Evolutionary conservation across 345 rosid genomes (phyloP), one percentile per base, ranked within the genome.

Genomic region (Cardamine chenopodiifolia): DNA sequence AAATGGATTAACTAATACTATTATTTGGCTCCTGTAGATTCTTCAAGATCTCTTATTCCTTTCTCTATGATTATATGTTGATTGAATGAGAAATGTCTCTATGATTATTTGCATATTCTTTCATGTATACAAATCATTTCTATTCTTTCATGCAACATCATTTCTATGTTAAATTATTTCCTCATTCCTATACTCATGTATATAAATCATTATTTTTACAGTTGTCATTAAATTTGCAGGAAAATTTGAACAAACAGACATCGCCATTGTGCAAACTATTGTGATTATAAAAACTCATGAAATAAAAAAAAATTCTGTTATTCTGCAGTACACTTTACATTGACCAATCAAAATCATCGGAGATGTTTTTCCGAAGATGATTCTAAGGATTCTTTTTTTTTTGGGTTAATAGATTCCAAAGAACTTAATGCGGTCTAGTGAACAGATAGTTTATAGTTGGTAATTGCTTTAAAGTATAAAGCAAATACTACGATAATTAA

Each of bases 21-120:
- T 23, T 53, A 58, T 59, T 80, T 42, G 52, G 61, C 62, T 39
- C 65, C 22, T 59, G 32, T 79, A 79, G 82, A 85, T 81, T 74
- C 77, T 35, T 75, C 68, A 45, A 71, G 81, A 80, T 77, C 81
- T 81, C 17, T 79, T 31, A 22, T 29, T 44, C 45, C 54, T 71
- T 56, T 18, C 58, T 67, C 52, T 62, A 39, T 65, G 48, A 48
- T 25, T 48, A 49, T 44, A 70, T 60, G 32, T 45, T 45, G 1
- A 45, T 45, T 17, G 11, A 17, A 45, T 45, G 22, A n/a, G 22
- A 18, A 45, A 45, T 45, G 20, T 12, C 58, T 67, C 56, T 62
- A 39, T 65, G 48, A 42, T 25, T 42, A 59, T 48, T 76, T 60
- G 45, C 72, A 65, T 62, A 71, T 77, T 74, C n/a, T n/a, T n/a